These are phyloP conservation scores for Alisma plantagoaquatica DNA, from an alignment of 106 monocot species.

Conservation along the genomic window DNA sequence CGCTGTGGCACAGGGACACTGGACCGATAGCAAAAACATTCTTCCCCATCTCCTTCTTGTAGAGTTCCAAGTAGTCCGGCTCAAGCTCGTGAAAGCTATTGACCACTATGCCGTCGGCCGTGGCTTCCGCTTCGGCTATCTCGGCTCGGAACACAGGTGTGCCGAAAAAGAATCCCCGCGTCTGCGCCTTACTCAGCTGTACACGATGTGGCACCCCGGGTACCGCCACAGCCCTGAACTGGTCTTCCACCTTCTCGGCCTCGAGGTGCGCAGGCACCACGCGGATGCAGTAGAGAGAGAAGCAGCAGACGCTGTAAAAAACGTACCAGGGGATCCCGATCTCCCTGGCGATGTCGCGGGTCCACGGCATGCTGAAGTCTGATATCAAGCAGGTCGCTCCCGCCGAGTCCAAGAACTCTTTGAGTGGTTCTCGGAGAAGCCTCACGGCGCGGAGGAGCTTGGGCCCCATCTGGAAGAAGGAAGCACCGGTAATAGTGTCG, in stretches of 20 bases:
- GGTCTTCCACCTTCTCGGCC: neutral
- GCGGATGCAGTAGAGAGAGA: neutral
- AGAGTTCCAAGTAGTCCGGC: neutral
- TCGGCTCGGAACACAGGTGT: neutral
- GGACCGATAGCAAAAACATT: neutral
- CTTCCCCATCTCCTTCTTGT: neutral
- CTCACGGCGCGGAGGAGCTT: neutral
- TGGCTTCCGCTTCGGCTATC: neutral
- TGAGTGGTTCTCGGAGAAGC: neutral
- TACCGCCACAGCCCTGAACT: neutral
- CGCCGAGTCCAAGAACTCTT: neutral
- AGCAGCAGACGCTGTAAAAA: conserved; percentile 1
- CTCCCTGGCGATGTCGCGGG: neutral
- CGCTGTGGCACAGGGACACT: neutral
- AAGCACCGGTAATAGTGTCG: neutral
- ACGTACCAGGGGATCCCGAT: neutral
- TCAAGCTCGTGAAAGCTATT: conserved; percentile 11
- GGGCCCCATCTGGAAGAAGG: neutral
- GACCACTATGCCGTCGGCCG: neutral
- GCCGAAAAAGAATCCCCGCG: neutral
- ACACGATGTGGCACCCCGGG: conserved; percentile 2
- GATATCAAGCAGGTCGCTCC: neutral
- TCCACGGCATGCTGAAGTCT: conserved; percentile 1
- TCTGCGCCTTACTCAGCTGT: conserved; percentile 1
- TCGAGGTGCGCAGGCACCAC: neutral